Evolutionary conservation across 148 eudicot species (phyloP).

Genomic region (Vaccinium darrowii): DNA sequence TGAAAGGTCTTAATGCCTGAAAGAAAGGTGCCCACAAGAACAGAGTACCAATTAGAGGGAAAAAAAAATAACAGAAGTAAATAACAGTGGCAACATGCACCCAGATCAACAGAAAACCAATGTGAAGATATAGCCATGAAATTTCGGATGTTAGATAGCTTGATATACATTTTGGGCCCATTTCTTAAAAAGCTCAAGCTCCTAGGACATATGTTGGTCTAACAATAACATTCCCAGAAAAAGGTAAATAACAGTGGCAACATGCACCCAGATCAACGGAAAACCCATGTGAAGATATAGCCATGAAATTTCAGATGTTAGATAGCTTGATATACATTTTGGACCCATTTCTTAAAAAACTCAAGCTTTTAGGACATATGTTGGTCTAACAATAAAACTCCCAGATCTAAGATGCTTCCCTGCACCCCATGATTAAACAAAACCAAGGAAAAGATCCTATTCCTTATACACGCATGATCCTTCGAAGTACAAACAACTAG

Average conservation of each 20-base stretch:
- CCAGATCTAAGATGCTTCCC: not conserved
- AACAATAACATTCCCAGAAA: no score
- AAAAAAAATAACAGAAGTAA: not conserved
- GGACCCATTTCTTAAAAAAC: no score
- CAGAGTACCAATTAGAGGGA: not conserved
- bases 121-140: slow-evolving; percentile 6
- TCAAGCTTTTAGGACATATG: no score
- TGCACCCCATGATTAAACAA: not conserved
- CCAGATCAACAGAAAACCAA: not conserved
- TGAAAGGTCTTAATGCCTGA: slow-evolving; percentile 79
- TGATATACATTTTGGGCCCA: no score
- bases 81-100: not conserved
- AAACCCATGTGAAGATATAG: no score
- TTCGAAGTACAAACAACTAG: not conserved
- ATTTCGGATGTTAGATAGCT: not conserved
- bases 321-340: no score
- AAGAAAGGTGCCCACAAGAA: slow-evolving; percentile 4
- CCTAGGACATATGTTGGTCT: not conserved
- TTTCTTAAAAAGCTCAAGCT: no score
- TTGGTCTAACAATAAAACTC: not conserved
- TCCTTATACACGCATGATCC: not conserved
- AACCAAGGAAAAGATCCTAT: not conserved
- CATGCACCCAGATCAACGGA: no score
- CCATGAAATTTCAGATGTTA: no score
- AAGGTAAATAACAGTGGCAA: no score